Evolutionary conservation across 2,329 filamentous ascomycete genomes (phyloP).

Genomic region (Parafenestella ontariensis): DNA sequence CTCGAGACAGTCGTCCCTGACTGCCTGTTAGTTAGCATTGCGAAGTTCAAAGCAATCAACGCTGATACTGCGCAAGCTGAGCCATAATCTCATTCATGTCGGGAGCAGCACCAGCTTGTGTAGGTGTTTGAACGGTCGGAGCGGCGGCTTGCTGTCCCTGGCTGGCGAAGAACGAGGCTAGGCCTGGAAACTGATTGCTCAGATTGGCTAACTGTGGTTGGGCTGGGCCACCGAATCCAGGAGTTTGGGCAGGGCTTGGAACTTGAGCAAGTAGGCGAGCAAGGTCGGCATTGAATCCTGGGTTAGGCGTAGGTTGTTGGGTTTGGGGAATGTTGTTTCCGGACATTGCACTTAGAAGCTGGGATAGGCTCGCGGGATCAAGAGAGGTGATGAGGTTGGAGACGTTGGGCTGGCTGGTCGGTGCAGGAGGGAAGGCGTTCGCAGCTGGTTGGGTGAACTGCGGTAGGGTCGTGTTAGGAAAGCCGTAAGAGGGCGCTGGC

Average conservation of each 20-base stretch:
- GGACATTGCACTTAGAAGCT: slow-evolving; percentile 67
- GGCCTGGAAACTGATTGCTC: slow-evolving; percentile 39
- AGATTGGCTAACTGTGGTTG: slow-evolving; percentile 33
- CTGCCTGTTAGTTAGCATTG: background rate
- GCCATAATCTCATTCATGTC: slow-evolving; percentile 78
- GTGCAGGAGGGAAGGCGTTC: slow-evolving; percentile 46
- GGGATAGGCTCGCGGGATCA: slow-evolving; percentile 74
- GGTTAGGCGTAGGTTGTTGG: slow-evolving; percentile 46
- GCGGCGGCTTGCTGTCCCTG: slow-evolving; percentile 29
- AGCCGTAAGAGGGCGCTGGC: slow-evolving; percentile 37
- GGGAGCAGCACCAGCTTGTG: slow-evolving; percentile 35
- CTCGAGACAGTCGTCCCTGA: background rate
- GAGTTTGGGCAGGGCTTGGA: slow-evolving; percentile 33
- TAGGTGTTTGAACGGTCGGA: slow-evolving; percentile 42
- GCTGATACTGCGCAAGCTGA: slow-evolving; percentile 70
- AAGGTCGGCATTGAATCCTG: slow-evolving; percentile 44
- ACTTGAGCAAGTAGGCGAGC: slow-evolving; percentile 48
- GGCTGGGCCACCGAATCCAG: slow-evolving; percentile 27
- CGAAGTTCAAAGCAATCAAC: slow-evolving; percentile 38
- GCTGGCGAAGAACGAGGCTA: slow-evolving; percentile 39
- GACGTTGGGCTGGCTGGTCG: slow-evolving; percentile 57
- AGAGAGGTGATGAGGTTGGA: slow-evolving; percentile 71
- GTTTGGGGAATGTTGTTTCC: slow-evolving; percentile 46
- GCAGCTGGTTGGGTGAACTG: slow-evolving; percentile 43
- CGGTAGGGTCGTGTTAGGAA: slow-evolving; percentile 34